Percentiles rank a stretch among this genome's conserved stretches.
Evolutionary conservation across 805 yeast species (phyloP).

Genomic region (Candida corydali): DNA sequence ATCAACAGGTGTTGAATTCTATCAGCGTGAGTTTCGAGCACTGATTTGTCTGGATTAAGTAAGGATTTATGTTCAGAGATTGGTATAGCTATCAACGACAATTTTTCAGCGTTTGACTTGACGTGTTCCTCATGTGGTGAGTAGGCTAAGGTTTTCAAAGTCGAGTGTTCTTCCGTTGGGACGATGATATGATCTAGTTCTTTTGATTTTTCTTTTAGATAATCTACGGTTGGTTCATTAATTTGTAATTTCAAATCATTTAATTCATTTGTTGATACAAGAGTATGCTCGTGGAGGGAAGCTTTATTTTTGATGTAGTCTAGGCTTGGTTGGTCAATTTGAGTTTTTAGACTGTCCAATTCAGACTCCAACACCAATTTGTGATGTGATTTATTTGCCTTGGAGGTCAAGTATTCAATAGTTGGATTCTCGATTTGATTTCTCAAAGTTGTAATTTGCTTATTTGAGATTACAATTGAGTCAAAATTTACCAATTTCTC

Average conservation of each 20-base stretch:
- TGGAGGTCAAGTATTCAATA: slow-evolving; percentile 17
- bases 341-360: slow-evolving; percentile 17
- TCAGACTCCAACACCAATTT: slow-evolving; percentile 13
- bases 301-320: slow-evolving; percentile 22
- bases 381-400: slow-evolving; percentile 12
- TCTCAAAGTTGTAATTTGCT: slow-evolving; percentile 13
- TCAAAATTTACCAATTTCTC: slow-evolving; percentile 13
- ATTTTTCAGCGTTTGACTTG: slow-evolving; percentile 15
- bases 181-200: slow-evolving; percentile 3
- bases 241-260: slow-evolving; percentile 1
- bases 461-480: not conserved
- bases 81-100: slow-evolving; percentile 15
- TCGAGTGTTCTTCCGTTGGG: not conserved
- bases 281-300: slow-evolving; percentile 7
- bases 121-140: slow-evolving; percentile 23
- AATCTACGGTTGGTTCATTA: slow-evolving; percentile 17
- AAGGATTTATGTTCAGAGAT: slow-evolving; percentile 13
- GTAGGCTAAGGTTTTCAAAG: slow-evolving; percentile 19
- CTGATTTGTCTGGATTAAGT: slow-evolving; percentile 4
- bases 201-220: slow-evolving; percentile 11
- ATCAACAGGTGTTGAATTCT: slow-evolving; percentile 17
- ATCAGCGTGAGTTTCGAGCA: slow-evolving; percentile 6
- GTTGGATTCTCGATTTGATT: slow-evolving; percentile 26
- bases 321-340: slow-evolving; percentile 20
- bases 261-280: slow-evolving; percentile 14